Evolutionary conservation across 1,139 yeast genomes (phyloP).

Genomic region (Lizanozyma gosingica): DNA sequence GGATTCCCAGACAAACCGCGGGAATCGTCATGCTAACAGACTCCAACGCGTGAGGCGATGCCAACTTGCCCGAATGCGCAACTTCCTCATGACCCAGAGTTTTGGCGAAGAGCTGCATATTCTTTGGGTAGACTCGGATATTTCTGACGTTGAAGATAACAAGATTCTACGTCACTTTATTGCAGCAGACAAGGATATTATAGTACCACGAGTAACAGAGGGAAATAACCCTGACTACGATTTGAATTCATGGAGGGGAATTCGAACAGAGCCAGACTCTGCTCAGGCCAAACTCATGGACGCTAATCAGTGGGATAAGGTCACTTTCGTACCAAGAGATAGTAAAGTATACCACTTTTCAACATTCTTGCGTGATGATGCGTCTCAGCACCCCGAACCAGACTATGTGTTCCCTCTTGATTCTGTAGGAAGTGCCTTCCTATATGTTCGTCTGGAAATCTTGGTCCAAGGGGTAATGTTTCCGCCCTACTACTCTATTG

Average conservation of each 20-base stretch:
- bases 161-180: not conserved
- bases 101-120: not conserved
- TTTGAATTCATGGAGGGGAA: not conserved
- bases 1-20: not conserved
- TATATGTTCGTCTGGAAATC: not conserved
- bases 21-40: not conserved
- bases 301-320: not conserved
- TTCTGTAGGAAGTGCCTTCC: not conserved
- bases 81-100: not conserved
- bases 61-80: not conserved
- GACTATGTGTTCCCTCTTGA: not conserved
- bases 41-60: not conserved
- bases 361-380: not conserved
- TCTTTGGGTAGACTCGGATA: not conserved
- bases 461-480: not conserved
- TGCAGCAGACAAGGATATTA: not conserved
- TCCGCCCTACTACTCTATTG: slow-evolving; percentile 6
- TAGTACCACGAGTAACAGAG: not conserved
- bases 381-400: not conserved
- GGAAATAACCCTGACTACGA: not conserved
- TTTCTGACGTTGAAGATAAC: not conserved
- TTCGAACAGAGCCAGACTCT: not conserved
- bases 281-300: not conserved
- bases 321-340: not conserved
- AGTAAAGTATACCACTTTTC: not conserved